These are phyloP conservation scores for Fusarium sp. DNA, from an alignment of 2,329 filamentous ascomycete genomes.

Conservation along the genomic window DNA sequence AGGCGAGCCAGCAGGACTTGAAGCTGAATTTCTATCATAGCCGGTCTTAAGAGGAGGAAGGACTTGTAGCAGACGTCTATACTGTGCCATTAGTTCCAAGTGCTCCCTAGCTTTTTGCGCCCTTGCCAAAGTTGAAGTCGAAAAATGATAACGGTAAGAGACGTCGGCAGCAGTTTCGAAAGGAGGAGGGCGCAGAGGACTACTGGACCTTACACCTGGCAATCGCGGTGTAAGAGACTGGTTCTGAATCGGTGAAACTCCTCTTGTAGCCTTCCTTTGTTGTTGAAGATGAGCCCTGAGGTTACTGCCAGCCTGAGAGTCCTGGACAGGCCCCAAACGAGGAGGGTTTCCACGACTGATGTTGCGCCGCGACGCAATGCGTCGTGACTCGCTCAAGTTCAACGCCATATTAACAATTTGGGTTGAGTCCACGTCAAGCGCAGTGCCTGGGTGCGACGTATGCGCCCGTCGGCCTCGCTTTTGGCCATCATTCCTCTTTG, in stretches of 20 bases:
- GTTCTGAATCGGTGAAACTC: constrained; percentile 67
- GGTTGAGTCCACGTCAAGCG: constrained; percentile 78
- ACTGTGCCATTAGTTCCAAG: constrained; percentile 87
- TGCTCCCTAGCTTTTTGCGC: constrained; percentile 86
- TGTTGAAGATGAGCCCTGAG: constrained; percentile 77
- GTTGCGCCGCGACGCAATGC: constrained; percentile 69
- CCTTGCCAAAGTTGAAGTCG: constrained; percentile 81
- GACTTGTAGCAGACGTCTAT: constrained; percentile 80
- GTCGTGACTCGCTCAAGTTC: constrained; percentile 84
- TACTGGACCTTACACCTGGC: constrained; percentile 55
- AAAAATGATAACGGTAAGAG: constrained; percentile 73
- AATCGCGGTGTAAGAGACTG: constrained; percentile 56
- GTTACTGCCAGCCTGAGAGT: constrained; percentile 66
- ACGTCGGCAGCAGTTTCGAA: constrained; percentile 59
- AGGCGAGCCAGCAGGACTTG: constrained; percentile 58
- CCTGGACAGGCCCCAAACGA: constrained; percentile 63
- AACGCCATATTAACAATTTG: constrained; percentile 95
- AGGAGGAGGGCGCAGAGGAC: constrained; percentile 58
- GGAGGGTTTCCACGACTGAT: constrained; percentile 63
- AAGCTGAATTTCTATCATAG: constrained; percentile 52
- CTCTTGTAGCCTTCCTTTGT: constrained; percentile 71
- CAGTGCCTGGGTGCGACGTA: constrained; percentile 34
- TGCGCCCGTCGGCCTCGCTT: constrained; percentile 32
- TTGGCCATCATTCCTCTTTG: constrained; percentile 35
- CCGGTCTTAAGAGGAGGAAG: constrained; percentile 76